Evolutionary conservation across 75 land plant species (phyloP), one percentile per base, ranked within the genome.

Genomic region (Ceratopteris richardii): DNA sequence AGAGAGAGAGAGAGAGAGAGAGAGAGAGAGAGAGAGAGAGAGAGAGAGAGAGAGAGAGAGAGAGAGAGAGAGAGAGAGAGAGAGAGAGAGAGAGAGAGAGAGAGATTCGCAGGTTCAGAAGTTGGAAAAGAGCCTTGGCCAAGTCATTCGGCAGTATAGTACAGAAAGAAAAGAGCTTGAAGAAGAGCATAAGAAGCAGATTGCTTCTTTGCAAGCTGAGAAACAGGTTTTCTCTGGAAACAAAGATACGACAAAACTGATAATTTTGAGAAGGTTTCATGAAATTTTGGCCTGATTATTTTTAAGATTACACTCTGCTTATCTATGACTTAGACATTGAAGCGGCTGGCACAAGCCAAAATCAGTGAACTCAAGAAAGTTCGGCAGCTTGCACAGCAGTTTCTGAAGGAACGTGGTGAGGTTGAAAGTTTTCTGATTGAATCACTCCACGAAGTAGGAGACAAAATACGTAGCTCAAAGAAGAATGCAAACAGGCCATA

Each of bases 141-240:
- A 58, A 57, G 57, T 72, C 5, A 62, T 72, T n/a, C 63, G 75
- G 4, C 75, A 72, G 52, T 72, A 66, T 24, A 50, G 75, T 59
- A 54, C 70, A 20, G 75, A 72, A 36, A 72, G 69, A 60, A 52
- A 40, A n/a, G 43, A 39, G 4, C 54, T 65, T 14, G 71, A 72
- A 29, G 64, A 72, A 29, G 68, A 66, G n/a, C 75, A 72, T 30
- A 31, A 51, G 12, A 42, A 53, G 5, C 16, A 39, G 18, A 31
- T 66, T 23, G 62, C 69, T 40, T 54, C 37, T 11, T 26, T 72
- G 30, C 44, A 54, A 24, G 28, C 65, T 60, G 64, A 72, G 18
- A 57, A 60, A 25, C 57, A 60, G 70, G 75, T 65, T 22, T 16
- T 42, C 29, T n/a, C 17, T 20, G 5, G 21, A 2, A 46, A 17